Evolutionary conservation across 305 asterid genomes (phyloP), one percentile per base, ranked within the genome.

Genomic region (Fraxinus latifolia): DNA sequence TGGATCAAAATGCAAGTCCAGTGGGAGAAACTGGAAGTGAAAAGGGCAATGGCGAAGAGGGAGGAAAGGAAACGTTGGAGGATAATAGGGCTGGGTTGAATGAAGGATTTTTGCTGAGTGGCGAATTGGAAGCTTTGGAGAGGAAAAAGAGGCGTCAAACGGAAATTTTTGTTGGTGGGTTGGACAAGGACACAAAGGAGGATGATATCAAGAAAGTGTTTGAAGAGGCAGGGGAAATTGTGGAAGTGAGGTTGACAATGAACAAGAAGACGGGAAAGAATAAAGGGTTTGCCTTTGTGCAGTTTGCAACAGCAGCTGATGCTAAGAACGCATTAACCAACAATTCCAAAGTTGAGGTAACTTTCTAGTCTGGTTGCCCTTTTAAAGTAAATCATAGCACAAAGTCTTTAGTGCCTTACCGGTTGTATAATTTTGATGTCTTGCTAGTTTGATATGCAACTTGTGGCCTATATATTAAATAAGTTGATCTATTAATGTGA

Each of bases 271-370:
- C 94, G 0, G 90, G 92, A 53, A 92, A 87, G 89, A 92, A 85
- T 77, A 92, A 87, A 80, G 97, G 97, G 32, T 93, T 83, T 83
- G 97, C 95, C 32, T 92, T 93, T 82, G 86, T 93, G 80, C 87
- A 86, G 60, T 93, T 87, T 84, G 91, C 90, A 82, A 89, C 91
- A 33, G 93, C 93, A 33, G 89, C 88, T 82, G 92, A 89, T 87
- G 95, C 97, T 25, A 90, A 82, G 80, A 89, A 85, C 80, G 97
- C 95, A 23, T 84, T 93, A 83, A 75, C 80, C 74, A 92, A 79
- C 81, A 89, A 79, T 81, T 78, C 92, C 81, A 81, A 87, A 79
- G 92, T 87, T 85, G 87, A 92, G 93, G 97, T 93, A 92, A 85
- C 71, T 23, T 3, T 55, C 84, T 77, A 70, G 39, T 73, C 53